Percentiles rank a stretch among this genome's conserved stretches.
These are phyloP conservation scores for Chrysoporthe austroafricana DNA, from an alignment of 2,329 filamentous ascomycete species.

Conservation along the genomic window DNA sequence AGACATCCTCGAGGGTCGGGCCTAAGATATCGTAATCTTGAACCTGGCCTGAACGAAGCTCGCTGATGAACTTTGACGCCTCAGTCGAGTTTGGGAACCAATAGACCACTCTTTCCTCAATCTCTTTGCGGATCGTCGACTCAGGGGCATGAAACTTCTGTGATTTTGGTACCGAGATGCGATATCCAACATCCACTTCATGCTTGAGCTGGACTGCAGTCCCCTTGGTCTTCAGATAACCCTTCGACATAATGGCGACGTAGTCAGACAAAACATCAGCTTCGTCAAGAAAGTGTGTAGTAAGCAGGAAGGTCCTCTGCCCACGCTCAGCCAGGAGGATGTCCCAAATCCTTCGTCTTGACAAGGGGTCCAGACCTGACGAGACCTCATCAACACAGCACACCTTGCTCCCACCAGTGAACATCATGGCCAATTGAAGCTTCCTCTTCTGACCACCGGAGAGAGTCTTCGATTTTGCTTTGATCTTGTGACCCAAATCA, in stretches of 20 bases:
- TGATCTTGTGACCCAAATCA: constrained; percentile 75
- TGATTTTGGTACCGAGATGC: constrained; percentile 66
- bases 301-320: constrained; percentile 79
- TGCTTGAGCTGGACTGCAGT: constrained; percentile 87
- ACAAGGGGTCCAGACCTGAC: constrained; percentile 84
- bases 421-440: constrained; percentile 91
- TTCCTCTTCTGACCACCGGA: constrained; percentile 94
- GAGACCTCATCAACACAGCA: constrained; percentile 93
- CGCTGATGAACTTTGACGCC: constrained; percentile 71
- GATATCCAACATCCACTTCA: constrained; percentile 79
- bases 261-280: constrained; percentile 88
- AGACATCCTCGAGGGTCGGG: constrained; percentile 91
- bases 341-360: constrained; percentile 89
- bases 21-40: constrained; percentile 83
- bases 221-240: constrained; percentile 78
- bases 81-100: constrained; percentile 69
- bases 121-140: constrained; percentile 12
- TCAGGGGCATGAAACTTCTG: constrained; percentile 16
- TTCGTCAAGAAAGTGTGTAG: constrained; percentile 93
- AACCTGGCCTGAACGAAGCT: constrained; percentile 68
- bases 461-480: constrained; percentile 73
- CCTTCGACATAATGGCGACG: constrained; percentile 86
- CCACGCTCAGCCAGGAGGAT: constrained; percentile 86
- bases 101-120: constrained; percentile 64
- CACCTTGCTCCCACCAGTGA: constrained; percentile 84